Conservation (phyloP, 2,329 filamentous ascomycete genomes). For the Fusarium subtropicale region DNA sequence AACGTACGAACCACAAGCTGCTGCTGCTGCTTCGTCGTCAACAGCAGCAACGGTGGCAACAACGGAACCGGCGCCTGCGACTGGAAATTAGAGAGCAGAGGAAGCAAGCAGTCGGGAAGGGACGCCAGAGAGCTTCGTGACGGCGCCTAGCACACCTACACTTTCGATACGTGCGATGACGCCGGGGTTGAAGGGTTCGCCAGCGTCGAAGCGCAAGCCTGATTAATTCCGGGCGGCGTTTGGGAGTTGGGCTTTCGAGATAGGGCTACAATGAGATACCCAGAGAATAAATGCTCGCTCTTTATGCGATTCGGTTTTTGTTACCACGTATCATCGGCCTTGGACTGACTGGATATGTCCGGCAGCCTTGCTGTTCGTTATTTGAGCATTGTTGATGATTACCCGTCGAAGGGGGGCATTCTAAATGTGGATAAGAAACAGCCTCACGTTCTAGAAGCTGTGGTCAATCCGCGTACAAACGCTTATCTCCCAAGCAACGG, state of each 20-base stretch:
- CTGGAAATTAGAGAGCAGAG: constrained; percentile 17
- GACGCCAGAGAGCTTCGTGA: neutral
- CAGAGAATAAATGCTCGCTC: constrained; percentile 16
- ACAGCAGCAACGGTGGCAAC: neutral
- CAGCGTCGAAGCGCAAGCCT: neutral
- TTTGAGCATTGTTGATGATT: neutral
- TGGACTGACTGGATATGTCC: neutral
- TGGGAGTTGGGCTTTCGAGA: constrained; percentile 12
- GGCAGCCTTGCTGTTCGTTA: no score
- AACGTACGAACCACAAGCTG: constrained; percentile 50
- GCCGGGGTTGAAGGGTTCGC: neutral
- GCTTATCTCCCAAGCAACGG: neutral
- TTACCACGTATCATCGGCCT: neutral
- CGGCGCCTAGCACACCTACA: neutral
- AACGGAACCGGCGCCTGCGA: constrained; percentile 6
- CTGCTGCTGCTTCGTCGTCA: neutral
- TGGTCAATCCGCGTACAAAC: neutral
- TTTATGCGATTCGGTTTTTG: neutral
- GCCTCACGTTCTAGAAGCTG: neutral
- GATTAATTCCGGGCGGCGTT: constrained; percentile 13
- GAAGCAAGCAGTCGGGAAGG: neutral
- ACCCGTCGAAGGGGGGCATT: neutral
- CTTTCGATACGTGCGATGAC: neutral
- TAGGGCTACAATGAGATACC: constrained; percentile 30
- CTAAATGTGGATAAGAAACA: neutral